A percentile compares a stretch with the other conserved stretches of the same genome.
phyloP scores from a whole-genome alignment of 2,329 filamentous ascomycete genomes.

The Trichoderma pleuroti region DNA sequence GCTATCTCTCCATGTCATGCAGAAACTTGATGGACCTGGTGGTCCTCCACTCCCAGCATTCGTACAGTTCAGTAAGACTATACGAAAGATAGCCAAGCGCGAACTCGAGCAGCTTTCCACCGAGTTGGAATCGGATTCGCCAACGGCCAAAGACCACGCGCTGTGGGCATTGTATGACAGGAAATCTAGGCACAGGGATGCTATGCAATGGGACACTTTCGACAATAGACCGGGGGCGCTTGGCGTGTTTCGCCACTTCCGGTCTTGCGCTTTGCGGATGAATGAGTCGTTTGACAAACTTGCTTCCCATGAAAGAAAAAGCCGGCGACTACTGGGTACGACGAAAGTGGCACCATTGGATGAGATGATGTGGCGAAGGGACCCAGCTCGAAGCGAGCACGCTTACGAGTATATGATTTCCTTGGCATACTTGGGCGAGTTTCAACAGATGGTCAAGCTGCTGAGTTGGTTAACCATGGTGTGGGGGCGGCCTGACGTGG shows the following conservation, averaged over 20 bases:
- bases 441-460: slow-evolving; percentile 53
- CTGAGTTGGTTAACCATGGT: slow-evolving; percentile 57
- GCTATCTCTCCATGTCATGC: slow-evolving; percentile 28
- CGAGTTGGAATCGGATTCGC: slow-evolving; percentile 20
- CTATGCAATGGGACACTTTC: slow-evolving; percentile 6
- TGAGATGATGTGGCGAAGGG: slow-evolving; percentile 32
- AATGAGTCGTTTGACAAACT: slow-evolving; percentile 29
- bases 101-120: slow-evolving; percentile 25
- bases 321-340: slow-evolving; percentile 21
- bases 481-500: slow-evolving; percentile 35
- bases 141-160: slow-evolving; percentile 7
- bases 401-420: slow-evolving; percentile 59
- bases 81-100: slow-evolving; percentile 24
- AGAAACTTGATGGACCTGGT: slow-evolving; percentile 29
- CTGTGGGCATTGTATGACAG: slow-evolving; percentile 8
- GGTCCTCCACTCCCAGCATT: slow-evolving; percentile 24
- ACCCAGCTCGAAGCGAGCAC: slow-evolving; percentile 37
- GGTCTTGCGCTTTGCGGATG: slow-evolving; percentile 25
- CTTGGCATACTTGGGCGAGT: slow-evolving; percentile 59
- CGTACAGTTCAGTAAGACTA: slow-evolving; percentile 24
- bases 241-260: slow-evolving; percentile 20
- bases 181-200: background rate
- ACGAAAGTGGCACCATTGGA: slow-evolving; percentile 33
- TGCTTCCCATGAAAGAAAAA: slow-evolving; percentile 25
- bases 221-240: background rate